Percentiles rank a stretch among this genome's conserved stretches.
phyloP scores from a whole-genome alignment of 768 basidiomycete species.

The Mycena haematopus region DNA sequence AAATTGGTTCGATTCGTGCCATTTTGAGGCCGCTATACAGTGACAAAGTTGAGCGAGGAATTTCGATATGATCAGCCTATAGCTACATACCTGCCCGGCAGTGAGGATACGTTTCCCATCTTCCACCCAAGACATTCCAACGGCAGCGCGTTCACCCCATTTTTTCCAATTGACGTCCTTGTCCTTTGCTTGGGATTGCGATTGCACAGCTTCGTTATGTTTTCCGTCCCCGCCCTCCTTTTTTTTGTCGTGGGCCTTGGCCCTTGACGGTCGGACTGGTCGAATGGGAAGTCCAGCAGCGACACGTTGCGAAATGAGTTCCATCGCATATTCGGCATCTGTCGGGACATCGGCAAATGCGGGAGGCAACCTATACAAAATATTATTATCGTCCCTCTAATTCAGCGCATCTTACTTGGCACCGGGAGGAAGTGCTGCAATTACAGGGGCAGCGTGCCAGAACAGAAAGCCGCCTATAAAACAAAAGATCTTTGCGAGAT shows the following conservation, averaged over 20 bases:
- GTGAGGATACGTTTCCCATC: constrained; percentile 49
- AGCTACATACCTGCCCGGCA: constrained; percentile 41
- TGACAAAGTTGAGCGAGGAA: neutral
- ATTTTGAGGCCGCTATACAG: constrained; percentile 10
- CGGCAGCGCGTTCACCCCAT: constrained; percentile 55
- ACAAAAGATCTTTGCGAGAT: constrained; percentile 54
- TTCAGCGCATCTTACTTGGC: constrained; percentile 45
- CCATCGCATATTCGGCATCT: constrained; percentile 75
- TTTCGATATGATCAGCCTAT: neutral
- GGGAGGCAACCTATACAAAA: constrained; percentile 47
- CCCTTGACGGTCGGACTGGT: constrained; percentile 36
- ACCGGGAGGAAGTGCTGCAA: constrained; percentile 55
- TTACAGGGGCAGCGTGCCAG: constrained; percentile 68
- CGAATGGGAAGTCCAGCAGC: constrained; percentile 58
- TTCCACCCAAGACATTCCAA: constrained; percentile 50
- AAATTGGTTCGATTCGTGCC: neutral
- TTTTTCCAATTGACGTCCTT: constrained; percentile 59
- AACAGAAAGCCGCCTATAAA: constrained; percentile 57
- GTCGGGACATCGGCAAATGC: constrained; percentile 63
- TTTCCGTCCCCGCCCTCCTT: constrained; percentile 12
- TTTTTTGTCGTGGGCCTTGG: constrained; percentile 26
- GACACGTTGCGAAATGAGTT: constrained; percentile 66
- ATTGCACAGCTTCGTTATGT: neutral
- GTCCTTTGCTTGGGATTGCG: constrained; percentile 11
- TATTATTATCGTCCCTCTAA: neutral